These are phyloP conservation scores for Verticillium zaregamsianum DNA, from an alignment of 2,329 filamentous ascomycete species.

Conservation along the genomic window DNA sequence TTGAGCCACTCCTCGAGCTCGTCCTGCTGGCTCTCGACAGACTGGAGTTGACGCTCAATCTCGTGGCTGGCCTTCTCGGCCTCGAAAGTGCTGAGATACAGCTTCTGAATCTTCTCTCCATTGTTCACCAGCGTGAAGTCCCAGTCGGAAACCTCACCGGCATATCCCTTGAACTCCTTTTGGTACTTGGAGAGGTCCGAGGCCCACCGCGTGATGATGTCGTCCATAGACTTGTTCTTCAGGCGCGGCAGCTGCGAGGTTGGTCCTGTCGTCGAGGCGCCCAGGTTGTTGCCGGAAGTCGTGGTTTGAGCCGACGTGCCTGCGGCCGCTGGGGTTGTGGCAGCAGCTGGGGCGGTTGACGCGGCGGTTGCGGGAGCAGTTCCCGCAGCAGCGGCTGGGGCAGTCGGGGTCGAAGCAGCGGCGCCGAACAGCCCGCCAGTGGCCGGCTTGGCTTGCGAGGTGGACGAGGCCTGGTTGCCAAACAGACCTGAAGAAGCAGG, in stretches of 20 bases:
- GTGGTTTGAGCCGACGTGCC: constrained; percentile 16
- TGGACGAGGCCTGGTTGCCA: constrained; percentile 25
- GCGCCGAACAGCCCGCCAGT: constrained; percentile 24
- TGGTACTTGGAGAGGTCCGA: constrained; percentile 94
- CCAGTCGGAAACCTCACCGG: constrained; percentile 83
- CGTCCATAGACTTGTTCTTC: constrained; percentile 99
- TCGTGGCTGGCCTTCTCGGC: constrained; percentile 90
- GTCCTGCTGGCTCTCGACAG: constrained; percentile 88
- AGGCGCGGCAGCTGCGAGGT: constrained; percentile 81
- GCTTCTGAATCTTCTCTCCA: constrained; percentile 87
- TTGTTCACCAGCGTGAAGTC: constrained; percentile 91
- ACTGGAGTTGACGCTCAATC: constrained; percentile 84
- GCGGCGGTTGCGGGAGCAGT: constrained; percentile 16
- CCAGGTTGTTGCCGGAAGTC: constrained; percentile 40
- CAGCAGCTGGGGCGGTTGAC: constrained; percentile 19
- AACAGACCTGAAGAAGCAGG: constrained; percentile 25
- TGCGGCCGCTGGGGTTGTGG: constrained; percentile 24
- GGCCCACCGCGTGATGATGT: constrained; percentile 96
- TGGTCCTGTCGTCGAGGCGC: constrained; percentile 75
- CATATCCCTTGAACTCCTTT: constrained; percentile 91
- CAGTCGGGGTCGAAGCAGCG: constrained; percentile 21
- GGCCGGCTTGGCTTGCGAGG: constrained; percentile 27
- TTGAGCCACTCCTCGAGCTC: constrained; percentile 87
- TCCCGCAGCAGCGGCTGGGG: constrained; percentile 19
- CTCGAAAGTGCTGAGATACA: constrained; percentile 89